These are phyloP conservation scores for Alternaria atra DNA, from an alignment of 2,329 filamentous ascomycete genomes.

Conservation along the genomic window DNA sequence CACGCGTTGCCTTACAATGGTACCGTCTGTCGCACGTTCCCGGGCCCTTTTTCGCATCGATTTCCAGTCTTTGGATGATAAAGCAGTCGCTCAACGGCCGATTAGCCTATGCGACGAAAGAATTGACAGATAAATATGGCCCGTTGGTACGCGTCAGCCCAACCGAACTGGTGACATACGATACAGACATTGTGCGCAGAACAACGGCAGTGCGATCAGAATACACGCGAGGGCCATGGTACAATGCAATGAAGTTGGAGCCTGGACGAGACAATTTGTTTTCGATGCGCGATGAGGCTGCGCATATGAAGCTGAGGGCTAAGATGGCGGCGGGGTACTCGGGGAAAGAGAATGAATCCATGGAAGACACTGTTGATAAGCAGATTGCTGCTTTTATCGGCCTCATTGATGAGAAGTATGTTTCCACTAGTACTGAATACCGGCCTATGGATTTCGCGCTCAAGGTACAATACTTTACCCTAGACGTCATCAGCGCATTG, in stretches of 20 bases:
- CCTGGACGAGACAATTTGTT: constrained; percentile 62
- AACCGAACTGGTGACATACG: constrained; percentile 58
- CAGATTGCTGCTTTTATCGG: constrained; percentile 56
- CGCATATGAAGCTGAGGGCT: constrained; percentile 52
- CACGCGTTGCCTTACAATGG: constrained; percentile 21
- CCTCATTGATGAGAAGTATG: constrained; percentile 59
- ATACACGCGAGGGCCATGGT: constrained; percentile 44
- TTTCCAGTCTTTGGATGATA: constrained; percentile 31
- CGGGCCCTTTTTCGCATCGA: constrained; percentile 29
- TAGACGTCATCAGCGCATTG: constrained; percentile 63
- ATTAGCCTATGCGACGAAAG: neutral
- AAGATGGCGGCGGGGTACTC: constrained; percentile 58
- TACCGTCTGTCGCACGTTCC: constrained; percentile 34
- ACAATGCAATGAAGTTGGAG: constrained; percentile 59
- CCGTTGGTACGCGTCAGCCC: constrained; percentile 56
- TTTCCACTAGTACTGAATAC: constrained; percentile 36
- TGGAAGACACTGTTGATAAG: constrained; percentile 60
- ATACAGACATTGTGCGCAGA: constrained; percentile 57
- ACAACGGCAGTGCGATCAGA: constrained; percentile 53
- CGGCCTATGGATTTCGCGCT: constrained; percentile 54
- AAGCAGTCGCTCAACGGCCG: constrained; percentile 14
- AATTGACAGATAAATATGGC: constrained; percentile 30
- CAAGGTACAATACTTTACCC: constrained; percentile 62
- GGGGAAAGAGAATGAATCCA: constrained; percentile 61
- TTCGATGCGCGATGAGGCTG: constrained; percentile 56